Evolutionary conservation across 2,329 filamentous ascomycete genomes (phyloP), one percentile per base, ranked within the genome.

Genomic region (Ophiostoma tasmaniense): DNA sequence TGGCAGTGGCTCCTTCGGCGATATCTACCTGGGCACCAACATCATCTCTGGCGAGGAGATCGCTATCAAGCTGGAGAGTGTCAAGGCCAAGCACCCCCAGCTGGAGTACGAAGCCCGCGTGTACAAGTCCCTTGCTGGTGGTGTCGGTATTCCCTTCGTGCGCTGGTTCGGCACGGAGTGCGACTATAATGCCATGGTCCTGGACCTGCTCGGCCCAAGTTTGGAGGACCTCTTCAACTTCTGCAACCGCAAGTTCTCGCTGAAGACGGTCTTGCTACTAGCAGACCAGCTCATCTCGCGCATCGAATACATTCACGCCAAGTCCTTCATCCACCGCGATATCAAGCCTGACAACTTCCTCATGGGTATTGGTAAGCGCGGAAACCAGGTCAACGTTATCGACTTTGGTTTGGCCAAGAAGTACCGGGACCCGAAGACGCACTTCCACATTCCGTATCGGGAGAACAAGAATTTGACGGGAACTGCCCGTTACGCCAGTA

Each of bases 381-480:
- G 95, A 73, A 99, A 98, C 83, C 94, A 98, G 84, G 94, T 99
- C 85, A 98, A 98, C 76, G 94, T 98, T 66, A 98, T 99, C 75
- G 95, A 98, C 81, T 99, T 99, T 76, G 95, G 95, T 85, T 85
- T 99, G 74, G 95, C 95, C 78, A 99, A 98, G 90, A 98, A 98
- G 85, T 99, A 98, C 85, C 91, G 95, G 74, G 95, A 98, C 85
- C 95, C 95, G 71, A 99, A 99, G 90, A 98, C 95, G 71, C 94
- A 98, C 83, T 98, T 98, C 85, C 95, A 99, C 82, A 99, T 98
- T 72, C 95, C 95, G 64, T 98, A 99, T 86, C 90, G 95, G 83
- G 95, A 98, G 92, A 98, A 98, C 90, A 98, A 99, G 91, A 98
- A 98, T 87, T 84, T 99, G 81, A 99, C 95, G 68, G 95, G 95